Evolutionary conservation across 2,329 filamentous ascomycete genomes (phyloP), one percentile per base, ranked within the genome.

Genomic region (Botryosphaeria dothidea): DNA sequence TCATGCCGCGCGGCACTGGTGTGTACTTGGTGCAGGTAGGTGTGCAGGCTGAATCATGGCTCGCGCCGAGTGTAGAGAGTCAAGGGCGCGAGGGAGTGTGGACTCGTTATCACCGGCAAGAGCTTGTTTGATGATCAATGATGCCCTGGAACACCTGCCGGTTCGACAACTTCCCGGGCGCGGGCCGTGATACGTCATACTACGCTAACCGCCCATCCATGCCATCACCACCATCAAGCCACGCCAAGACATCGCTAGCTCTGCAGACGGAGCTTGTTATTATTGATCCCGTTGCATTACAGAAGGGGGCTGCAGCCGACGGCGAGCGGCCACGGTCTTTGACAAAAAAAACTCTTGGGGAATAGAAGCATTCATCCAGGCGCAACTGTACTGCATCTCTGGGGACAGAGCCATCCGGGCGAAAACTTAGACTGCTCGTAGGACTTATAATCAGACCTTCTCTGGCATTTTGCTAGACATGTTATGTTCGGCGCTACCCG

Each of bases 221-320:
- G 54, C 36, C 52, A 38, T 7, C 54, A 45, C 38, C 54, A 57
- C 54, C 52, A 56, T 41, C 34, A 41, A 56, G 52, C 52, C 23
- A 21, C 17, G 52, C 52, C 52, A 56, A 56, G 52, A 41, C 21
- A 27, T 41, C 23, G 41, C 31, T 38, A 56, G 25, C 9, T 52
- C 49, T 52, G 49, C 49, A 38, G 19, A 23, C n/a, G 15, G 19
- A n/a, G 52, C 52, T 56, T 56, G 34, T 41, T 27, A 21, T 34
- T 23, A 5, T 11, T 15, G 9, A 7, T 38, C 8, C 34, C 11
- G n/a, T 54, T 45, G 41, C 41, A 21, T 48, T 29, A n/a, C n/a
- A n/a, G n/a, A n/a, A n/a, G n/a, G n/a, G n/a, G n/a, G n/a, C n/a
- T n/a, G n/a, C n/a, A n/a, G n/a, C n/a, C n/a, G n/a, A n/a, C n/a